A percentile compares a stretch with the other conserved stretches of the same genome.
Conservation (phyloP, 2,329 filamentous ascomycete genomes). For the Orbilia brochopaga region DNA sequence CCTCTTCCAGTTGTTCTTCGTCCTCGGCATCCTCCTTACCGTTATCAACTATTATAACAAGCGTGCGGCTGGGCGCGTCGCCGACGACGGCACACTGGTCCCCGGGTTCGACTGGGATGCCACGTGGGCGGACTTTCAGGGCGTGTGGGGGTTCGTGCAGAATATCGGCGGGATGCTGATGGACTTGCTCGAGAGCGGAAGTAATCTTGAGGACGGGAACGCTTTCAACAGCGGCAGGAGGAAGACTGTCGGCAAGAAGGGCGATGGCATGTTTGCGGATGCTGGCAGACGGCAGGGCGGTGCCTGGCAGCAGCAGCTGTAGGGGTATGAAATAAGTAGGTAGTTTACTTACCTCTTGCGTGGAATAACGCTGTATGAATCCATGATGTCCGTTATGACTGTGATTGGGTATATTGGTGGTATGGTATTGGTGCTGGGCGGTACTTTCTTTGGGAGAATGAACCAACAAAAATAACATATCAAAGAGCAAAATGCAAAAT, state of each 20-base stretch:
- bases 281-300: background rate
- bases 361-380: too few species aligned
- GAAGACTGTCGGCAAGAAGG: slow-evolving; percentile 29
- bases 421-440: background rate
- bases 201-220: slow-evolving; percentile 31
- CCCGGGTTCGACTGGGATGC: slow-evolving; percentile 46
- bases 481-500: too few species aligned
- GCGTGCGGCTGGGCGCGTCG: slow-evolving; percentile 8
- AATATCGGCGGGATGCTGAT: slow-evolving; percentile 34
- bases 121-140: slow-evolving; percentile 28
- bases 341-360: too few species aligned
- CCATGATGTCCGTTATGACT: background rate
- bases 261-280: slow-evolving; percentile 14
- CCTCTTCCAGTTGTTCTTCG: slow-evolving; percentile 36
- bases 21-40: slow-evolving; percentile 13
- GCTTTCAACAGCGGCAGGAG: slow-evolving; percentile 32
- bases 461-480: too few species aligned
- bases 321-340: background rate
- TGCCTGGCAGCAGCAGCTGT: background rate
- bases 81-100: slow-evolving; percentile 26
- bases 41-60: slow-evolving; percentile 30
- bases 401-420: background rate
- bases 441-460: background rate
- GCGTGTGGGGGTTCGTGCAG: slow-evolving; percentile 35
- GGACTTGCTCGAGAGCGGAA: slow-evolving; percentile 43